A percentile compares a stretch with the other conserved stretches of the same genome.
These are phyloP conservation scores for Harringtonia lauricola DNA, from an alignment of 2,329 filamentous ascomycete genomes.

Conservation along the genomic window DNA sequence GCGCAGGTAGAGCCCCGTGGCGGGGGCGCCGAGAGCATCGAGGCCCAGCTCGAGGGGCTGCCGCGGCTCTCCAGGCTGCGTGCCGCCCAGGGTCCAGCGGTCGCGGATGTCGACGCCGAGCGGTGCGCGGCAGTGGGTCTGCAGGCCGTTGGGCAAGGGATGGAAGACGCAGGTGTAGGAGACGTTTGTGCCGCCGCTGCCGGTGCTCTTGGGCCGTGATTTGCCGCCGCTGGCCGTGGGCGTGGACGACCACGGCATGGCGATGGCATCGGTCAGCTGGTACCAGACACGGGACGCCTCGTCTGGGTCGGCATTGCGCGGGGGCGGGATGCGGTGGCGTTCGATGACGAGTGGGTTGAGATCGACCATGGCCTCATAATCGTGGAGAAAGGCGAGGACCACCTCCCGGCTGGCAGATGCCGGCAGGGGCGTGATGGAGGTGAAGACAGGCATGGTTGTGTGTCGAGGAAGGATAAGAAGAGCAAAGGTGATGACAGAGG, in stretches of 20 bases:
- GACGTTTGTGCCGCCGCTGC: constrained; percentile 33
- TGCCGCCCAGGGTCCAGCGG: constrained; percentile 67
- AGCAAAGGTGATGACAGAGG: no score
- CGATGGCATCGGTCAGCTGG: constrained; percentile 64
- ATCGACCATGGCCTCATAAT: constrained; percentile 76
- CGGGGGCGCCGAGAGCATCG: constrained; percentile 41
- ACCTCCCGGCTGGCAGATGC: constrained; percentile 52
- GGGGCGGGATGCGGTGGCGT: constrained; percentile 56
- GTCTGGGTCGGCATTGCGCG: constrained; percentile 53
- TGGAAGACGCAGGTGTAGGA: constrained; percentile 74
- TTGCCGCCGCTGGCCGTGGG: not conserved
- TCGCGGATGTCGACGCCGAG: constrained; percentile 69
- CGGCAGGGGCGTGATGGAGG: constrained; percentile 69
- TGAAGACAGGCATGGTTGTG: no score
- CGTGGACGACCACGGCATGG: constrained; percentile 36
- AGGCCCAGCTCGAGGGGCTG: constrained; percentile 56
- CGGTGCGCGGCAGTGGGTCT: constrained; percentile 77
- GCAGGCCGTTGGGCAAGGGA: constrained; percentile 59
- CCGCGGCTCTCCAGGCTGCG: constrained; percentile 56
- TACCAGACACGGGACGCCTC: constrained; percentile 71
- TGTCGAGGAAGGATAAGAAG: no score
- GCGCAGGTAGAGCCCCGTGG: constrained; percentile 64
- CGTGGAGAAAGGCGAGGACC: constrained; percentile 66
- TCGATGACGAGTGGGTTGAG: constrained; percentile 74
- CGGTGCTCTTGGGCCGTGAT: no score